phyloP scores from a whole-genome alignment of 2,329 filamentous ascomycete species.

The Hansfordia pulvinata region DNA sequence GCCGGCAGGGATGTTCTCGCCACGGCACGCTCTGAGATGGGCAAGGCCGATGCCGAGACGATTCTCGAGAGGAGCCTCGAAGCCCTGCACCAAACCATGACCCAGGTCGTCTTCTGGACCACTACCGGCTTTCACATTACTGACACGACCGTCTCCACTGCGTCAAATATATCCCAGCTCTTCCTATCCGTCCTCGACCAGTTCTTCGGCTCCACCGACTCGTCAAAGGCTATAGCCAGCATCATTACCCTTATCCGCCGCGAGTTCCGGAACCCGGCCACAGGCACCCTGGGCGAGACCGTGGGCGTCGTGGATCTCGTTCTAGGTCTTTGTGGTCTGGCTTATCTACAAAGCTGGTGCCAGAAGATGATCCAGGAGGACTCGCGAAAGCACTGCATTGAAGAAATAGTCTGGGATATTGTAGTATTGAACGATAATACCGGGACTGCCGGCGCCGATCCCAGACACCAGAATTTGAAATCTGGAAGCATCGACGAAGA shows the following conservation, averaged over 20 bases:
- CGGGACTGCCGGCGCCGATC: too few species aligned
- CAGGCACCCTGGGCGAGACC: slow-evolving; percentile 41
- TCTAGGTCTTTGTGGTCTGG: slow-evolving; percentile 44
- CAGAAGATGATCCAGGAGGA: slow-evolving; percentile 36
- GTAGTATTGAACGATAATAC: slow-evolving; percentile 48
- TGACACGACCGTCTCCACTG: slow-evolving; percentile 36
- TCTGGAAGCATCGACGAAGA: slow-evolving; percentile 3
- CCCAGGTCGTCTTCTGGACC: slow-evolving; percentile 46
- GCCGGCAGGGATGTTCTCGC: slow-evolving; percentile 35
- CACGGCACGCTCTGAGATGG: slow-evolving; percentile 30
- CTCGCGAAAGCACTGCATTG: slow-evolving; percentile 27
- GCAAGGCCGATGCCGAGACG: slow-evolving; percentile 37
- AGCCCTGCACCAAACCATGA: slow-evolving; percentile 41
- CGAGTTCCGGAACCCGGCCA: slow-evolving; percentile 51
- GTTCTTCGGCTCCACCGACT: slow-evolving; percentile 56
- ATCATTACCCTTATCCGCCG: slow-evolving; percentile 50
- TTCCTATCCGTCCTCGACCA: slow-evolving; percentile 47
- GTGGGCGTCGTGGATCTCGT: slow-evolving; percentile 49
- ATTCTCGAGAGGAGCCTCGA: slow-evolving; percentile 43
- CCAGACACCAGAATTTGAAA: too few species aligned
- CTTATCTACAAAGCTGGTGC: slow-evolving; percentile 46
- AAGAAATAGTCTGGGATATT: slow-evolving; percentile 53
- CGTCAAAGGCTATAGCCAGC: slow-evolving; percentile 51
- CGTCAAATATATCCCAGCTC: slow-evolving; percentile 42
- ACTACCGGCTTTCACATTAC: slow-evolving; percentile 46